These are phyloP conservation scores for Penstemon davidsonii DNA, from an alignment of 257 asterid genomes.

Conservation along the genomic window DNA sequence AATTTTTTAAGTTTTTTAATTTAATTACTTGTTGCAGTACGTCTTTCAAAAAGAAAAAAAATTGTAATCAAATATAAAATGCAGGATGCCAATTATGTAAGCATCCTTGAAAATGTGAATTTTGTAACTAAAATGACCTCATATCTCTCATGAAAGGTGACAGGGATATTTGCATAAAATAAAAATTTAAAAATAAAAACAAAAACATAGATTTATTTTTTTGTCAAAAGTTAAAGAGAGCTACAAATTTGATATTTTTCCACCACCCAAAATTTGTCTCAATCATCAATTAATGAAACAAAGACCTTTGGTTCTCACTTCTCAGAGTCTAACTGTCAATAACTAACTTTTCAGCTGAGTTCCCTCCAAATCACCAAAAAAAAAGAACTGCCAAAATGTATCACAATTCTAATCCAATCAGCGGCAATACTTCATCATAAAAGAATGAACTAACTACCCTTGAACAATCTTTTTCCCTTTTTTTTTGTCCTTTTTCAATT, in stretches of 20 bases:
- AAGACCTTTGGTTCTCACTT: slow-evolving; percentile 29
- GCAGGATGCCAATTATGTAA: too few relatives aligned
- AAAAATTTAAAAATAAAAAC: too few relatives aligned
- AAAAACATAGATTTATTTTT: not conserved
- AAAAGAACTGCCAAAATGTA: not conserved
- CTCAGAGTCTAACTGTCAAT: slow-evolving; percentile 26
- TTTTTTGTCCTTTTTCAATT: not conserved
- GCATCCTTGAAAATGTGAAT: not conserved
- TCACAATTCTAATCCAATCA: slow-evolving; percentile 8
- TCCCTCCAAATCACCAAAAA: slow-evolving; percentile 35
- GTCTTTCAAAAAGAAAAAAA: too few relatives aligned
- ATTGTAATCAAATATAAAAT: too few relatives aligned
- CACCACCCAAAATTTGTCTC: slow-evolving; percentile 26
- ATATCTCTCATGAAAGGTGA: too few relatives aligned
- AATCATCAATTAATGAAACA: slow-evolving; percentile 8
- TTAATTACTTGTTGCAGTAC: too few relatives aligned
- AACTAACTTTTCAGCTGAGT: slow-evolving; percentile 31
- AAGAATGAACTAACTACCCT: not conserved
- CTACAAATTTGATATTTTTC: not conserved
- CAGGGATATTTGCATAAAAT: too few relatives aligned
- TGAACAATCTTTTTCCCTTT: not conserved
- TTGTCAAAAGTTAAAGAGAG: too few relatives aligned
- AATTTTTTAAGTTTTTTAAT: too few relatives aligned
- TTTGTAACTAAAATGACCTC: not conserved
- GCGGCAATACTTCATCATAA: slow-evolving; percentile 1